Evolutionary conservation across 306 rosid genomes (phyloP), one percentile per base, ranked within the genome.

Genomic region (Dryas drummondii): DNA sequence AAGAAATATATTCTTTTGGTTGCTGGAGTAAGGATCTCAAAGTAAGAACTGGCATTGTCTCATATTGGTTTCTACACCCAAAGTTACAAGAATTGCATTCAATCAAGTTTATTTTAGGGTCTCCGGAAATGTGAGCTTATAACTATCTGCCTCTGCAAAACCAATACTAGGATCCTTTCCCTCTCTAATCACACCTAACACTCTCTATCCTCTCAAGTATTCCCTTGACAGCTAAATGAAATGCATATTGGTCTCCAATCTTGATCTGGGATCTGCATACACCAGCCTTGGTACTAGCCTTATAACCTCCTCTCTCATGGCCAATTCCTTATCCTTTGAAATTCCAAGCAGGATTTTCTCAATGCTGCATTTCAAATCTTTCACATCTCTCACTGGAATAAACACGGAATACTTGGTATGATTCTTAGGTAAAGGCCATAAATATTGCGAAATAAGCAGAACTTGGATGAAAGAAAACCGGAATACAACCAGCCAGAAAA

Each of bases 401-500:
- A 81, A 90, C 70, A 90, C 97, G 14, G 97, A 92, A 53, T 91
- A 94, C 46, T 65, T 69, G 1, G 85, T 82, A 41, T 85, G 81
- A 56, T 82, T 90, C 74, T 65, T 55, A 0, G 97, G 99, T 2
- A 92, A 78, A 82, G 82, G 83, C 99, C 99, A 94, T 4, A 44
- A 2, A 60, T 94, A 94, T 71, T 92, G 99, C 0, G 96, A 82
- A 32, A 83, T 91, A 94, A 52, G 97, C 99, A 0, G 93, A 83
- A 0, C 97, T 97, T 2, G 97, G 99, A 75, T 92, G 86, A 52
- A 94, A 94, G 80, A 94, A 94, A 67, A 94, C 99, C 0, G 99
- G 97, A 76, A 94, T 78, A 19, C 99, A 94, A 50, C 99, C 99
- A 0, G 97, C 96, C 56, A 91, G 66, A 76, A 94, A 82, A 5